phyloP scores from a whole-genome alignment of 192 early-diverging fungal genomes.

The Entomortierella beljakovae region DNA sequence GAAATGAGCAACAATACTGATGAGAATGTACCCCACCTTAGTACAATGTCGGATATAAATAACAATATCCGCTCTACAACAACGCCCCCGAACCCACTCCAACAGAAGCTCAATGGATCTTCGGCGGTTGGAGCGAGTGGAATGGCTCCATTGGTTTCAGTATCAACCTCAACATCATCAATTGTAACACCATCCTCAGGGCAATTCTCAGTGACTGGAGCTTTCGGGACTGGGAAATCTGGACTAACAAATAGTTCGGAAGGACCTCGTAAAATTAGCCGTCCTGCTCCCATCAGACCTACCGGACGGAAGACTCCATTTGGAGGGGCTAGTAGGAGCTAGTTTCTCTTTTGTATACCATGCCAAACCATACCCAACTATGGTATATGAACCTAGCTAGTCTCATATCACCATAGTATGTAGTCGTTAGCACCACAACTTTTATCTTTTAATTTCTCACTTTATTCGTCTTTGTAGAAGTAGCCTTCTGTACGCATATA shows the following conservation, averaged over 20 bases:
- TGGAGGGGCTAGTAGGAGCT: conserved; percentile 10
- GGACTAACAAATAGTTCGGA: conserved; percentile 26
- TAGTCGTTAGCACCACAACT: not conserved
- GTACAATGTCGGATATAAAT: conserved; percentile 14
- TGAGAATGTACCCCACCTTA: not conserved
- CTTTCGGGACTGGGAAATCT: conserved; percentile 37
- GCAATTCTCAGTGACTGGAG: not conserved
- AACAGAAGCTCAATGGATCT: not conserved
- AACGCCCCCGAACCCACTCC: not conserved
- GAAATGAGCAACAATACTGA: conserved; percentile 16
- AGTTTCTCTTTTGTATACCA: conserved; percentile 19
- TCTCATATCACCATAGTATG: not conserved
- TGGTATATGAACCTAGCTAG: not conserved
- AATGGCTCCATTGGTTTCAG: not conserved
- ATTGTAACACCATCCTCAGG: not conserved
- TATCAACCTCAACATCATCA: not conserved
- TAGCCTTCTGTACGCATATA: not conserved
- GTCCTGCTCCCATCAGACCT: conserved; percentile 19
- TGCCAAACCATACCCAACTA: not conserved
- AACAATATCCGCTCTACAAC: conserved; percentile 3
- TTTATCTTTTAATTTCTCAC: not conserved
- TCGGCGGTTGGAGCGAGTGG: not conserved
- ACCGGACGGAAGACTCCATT: conserved; percentile 5
- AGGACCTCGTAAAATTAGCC: conserved; percentile 44
- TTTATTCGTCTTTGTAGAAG: not conserved